A percentile compares a stretch with the other conserved stretches of the same genome.
Evolutionary conservation across 352 stramenopile genomes (phyloP).

Genomic region (Phytopythium chamaehyphon): DNA sequence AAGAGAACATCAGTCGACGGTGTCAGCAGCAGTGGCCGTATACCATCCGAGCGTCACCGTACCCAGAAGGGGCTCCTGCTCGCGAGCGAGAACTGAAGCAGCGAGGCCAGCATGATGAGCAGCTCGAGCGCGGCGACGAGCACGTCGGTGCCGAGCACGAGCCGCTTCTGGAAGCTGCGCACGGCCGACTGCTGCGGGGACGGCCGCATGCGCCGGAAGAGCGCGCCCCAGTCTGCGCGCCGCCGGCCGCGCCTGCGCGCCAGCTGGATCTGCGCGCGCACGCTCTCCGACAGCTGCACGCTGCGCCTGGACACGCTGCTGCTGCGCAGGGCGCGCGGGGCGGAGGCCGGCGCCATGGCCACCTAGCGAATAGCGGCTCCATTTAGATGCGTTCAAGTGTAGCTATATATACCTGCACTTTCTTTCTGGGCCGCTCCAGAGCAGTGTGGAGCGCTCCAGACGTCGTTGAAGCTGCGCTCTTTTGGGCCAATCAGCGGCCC

Average conservation of each 20-base stretch:
- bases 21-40: too few species aligned
- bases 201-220: slow-evolving; percentile 6
- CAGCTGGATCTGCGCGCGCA: background rate
- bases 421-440: background rate
- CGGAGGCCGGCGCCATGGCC: too few species aligned
- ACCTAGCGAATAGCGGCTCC: background rate
- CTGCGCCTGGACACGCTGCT: background rate
- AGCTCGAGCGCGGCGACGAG: slow-evolving; percentile 38
- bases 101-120: slow-evolving; percentile 34
- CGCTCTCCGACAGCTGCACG: background rate
- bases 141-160: slow-evolving; percentile 33
- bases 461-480: slow-evolving; percentile 1
- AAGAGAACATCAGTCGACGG: too few species aligned
- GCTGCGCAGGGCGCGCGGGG: background rate
- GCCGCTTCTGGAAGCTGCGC: slow-evolving; percentile 36
- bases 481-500: slow-evolving; percentile 17
- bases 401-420: too few species aligned
- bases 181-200: slow-evolving; percentile 17
- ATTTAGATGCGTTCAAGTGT: too few species aligned
- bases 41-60: slow-evolving; percentile 1
- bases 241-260: slow-evolving; percentile 5
- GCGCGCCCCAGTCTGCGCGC: slow-evolving; percentile 11
- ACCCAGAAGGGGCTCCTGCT: slow-evolving; percentile 35
- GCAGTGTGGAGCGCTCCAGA: slow-evolving; percentile 1
- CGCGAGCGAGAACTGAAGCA: slow-evolving; percentile 35